Percentiles rank a stretch among this genome's conserved stretches.
These are phyloP conservation scores for Coniochaeta sp. DNA, from an alignment of 2,329 filamentous ascomycete species.

Conservation along the genomic window DNA sequence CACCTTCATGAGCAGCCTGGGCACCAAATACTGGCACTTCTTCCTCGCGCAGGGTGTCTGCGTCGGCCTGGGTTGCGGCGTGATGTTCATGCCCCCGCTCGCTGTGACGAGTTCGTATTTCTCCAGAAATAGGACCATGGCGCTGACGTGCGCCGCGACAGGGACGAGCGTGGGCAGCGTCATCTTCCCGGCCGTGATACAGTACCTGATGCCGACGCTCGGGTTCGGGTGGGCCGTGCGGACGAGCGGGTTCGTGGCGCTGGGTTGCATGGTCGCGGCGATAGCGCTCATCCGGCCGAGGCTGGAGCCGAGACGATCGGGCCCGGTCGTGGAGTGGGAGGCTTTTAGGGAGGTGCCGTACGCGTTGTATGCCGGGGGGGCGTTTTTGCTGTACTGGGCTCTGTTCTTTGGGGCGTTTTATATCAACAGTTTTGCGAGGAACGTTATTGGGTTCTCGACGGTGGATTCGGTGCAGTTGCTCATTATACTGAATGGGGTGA, in stretches of 20 bases:
- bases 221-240: constrained; percentile 40
- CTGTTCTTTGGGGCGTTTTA: constrained; percentile 43
- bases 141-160: constrained; percentile 50
- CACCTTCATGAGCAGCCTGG: constrained; percentile 36
- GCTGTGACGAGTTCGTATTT: constrained; percentile 57
- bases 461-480: constrained; percentile 46
- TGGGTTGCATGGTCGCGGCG: constrained; percentile 33
- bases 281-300: constrained; percentile 36
- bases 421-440: constrained; percentile 31
- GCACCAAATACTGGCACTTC: constrained; percentile 37
- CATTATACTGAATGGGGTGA: constrained; percentile 49
- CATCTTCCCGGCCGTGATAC: constrained; percentile 35
- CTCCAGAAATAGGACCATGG: constrained; percentile 47
- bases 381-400: constrained; percentile 34
- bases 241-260: constrained; percentile 38
- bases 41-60: constrained; percentile 49
- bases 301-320: constrained; percentile 31
- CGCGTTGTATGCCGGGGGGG: constrained; percentile 24
- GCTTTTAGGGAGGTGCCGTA: constrained; percentile 42
- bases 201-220: constrained; percentile 29
- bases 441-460: constrained; percentile 35
- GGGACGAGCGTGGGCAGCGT: constrained; percentile 53
- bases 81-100: constrained; percentile 47
- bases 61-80: constrained; percentile 46
- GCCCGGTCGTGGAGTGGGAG: constrained; percentile 37